A percentile compares a stretch with the other conserved stretches of the same genome.
phyloP scores from a whole-genome alignment of 2,329 filamentous ascomycete species.

The Amphichorda felina region DNA sequence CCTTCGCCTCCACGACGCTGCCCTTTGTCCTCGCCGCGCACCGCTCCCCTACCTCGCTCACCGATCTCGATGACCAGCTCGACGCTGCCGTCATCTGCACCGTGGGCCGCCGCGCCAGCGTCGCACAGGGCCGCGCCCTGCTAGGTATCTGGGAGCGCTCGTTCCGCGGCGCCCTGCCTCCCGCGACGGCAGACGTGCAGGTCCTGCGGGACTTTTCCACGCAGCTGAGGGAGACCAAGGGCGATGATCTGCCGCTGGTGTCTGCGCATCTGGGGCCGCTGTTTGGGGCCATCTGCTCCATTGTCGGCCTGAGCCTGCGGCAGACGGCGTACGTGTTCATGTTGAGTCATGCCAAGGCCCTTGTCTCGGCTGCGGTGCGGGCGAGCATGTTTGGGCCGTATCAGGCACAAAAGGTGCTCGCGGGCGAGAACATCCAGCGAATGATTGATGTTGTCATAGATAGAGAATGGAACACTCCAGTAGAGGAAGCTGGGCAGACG shows the following conservation, averaged over 20 bases:
- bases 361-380: conserved; percentile 65
- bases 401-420: conserved; percentile 63
- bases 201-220: conserved; percentile 22
- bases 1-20: conserved; percentile 59
- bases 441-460: conserved; percentile 47
- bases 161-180: conserved; percentile 25
- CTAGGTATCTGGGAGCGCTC: conserved; percentile 67
- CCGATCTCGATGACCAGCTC: conserved; percentile 57
- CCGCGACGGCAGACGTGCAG: conserved; percentile 7
- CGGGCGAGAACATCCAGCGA: conserved; percentile 42
- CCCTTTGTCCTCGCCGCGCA: conserved; percentile 65
- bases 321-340: conserved; percentile 67
- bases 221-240: conserved; percentile 1
- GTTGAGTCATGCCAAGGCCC: conserved; percentile 63
- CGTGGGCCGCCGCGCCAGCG: conserved; percentile 64
- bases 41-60: conserved; percentile 36
- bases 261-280: conserved; percentile 60
- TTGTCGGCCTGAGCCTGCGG: conserved; percentile 46
- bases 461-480: conserved; percentile 42
- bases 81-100: conserved; percentile 69
- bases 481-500: conserved; percentile 61
- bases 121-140: conserved; percentile 65
- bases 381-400: conserved; percentile 73
- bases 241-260: conserved; percentile 24
- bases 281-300: conserved; percentile 52